Evolutionary conservation across 2,329 filamentous ascomycete species (phyloP), one percentile per base, ranked within the genome.

Genomic region (Talaromyces amestolkiae): DNA sequence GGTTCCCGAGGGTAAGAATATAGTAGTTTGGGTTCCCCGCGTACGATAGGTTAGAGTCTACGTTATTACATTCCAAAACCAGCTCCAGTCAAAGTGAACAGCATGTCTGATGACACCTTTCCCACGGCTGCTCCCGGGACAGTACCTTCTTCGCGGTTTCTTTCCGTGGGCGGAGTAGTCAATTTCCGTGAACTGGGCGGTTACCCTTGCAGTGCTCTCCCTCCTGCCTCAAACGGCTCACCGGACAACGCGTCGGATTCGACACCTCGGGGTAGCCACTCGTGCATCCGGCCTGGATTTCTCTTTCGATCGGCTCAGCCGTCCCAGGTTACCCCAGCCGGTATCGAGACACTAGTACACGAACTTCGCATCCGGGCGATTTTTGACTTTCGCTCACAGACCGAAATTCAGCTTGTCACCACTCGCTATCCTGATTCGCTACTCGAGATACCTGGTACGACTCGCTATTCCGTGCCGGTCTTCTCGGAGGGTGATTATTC

Each of bases 301-400:
- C 76, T 91, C 65, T 93, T 86, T 77, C 87, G 91, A 65, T 87
- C 87, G 63, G 89, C 87, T 2, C 89, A 91, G 69, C 88, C 89
- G n/a, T 86, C 84, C 33, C 78, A 78, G 66, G 78, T 88, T 41
- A 85, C 84, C 0, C 73, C 80, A 24, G 77, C 81, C 33, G 87
- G 87, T 19, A 77, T 85, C 7, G 70, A 76, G 3, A 80, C 78
- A 51, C 80, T 90, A 65, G 79, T 70, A 64, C 60, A 79, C 45
- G 69, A 73, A 8, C 78, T 91, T 65, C 83, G 85, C n/a, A 85
- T 93, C 69, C 83, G 79, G 24, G 80, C 83, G 69, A 83, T 91
- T 58, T 92, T 87, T 74, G 89, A 92, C 77, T 79, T 92, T 10
- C 84, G 90, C 61, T 88, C 85, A 27, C 75, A 76, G 27, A 78